Percentiles rank a stretch among this genome's conserved stretches.
These are phyloP conservation scores for Nannochloropsis salina DNA, from an alignment of 108 stramenopile species.

Conservation along the genomic window DNA sequence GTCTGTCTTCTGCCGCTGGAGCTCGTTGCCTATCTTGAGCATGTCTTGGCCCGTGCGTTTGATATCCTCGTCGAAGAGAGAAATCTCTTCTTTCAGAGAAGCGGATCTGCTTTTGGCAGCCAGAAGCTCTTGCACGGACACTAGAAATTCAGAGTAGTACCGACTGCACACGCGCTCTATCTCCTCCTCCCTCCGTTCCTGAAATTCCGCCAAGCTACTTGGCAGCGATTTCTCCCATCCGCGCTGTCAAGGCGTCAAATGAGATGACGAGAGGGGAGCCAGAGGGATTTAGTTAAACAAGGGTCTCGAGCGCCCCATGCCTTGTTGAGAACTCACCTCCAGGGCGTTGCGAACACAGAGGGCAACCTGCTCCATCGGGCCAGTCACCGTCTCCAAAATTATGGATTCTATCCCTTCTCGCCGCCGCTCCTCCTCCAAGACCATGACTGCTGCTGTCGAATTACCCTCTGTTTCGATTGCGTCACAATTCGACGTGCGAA, in stretches of 20 bases:
- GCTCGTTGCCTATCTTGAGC: slow-evolving; percentile 1
- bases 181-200: not conserved
- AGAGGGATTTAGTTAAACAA: not conserved
- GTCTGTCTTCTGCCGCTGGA: not conserved
- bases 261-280: not conserved
- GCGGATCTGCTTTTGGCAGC: not conserved
- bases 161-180: not conserved
- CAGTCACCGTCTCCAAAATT: not conserved
- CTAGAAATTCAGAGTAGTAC: not conserved
- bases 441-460: not conserved
- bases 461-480: too few species aligned
- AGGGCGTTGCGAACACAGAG: slow-evolving; percentile 14
- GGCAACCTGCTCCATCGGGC: not conserved
- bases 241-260: not conserved
- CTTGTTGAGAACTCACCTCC: not conserved
- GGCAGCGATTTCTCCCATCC: not conserved
- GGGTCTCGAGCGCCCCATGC: not conserved
- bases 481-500: too few species aligned
- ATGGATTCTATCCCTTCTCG: not conserved
- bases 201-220: not conserved
- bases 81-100: not conserved
- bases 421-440: not conserved
- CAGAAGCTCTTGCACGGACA: not conserved
- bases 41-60: not conserved
- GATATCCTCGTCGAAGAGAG: not conserved